These are phyloP conservation scores for Entrophospora sp. DNA, from an alignment of 192 early-diverging fungal species.

Conservation along the genomic window DNA sequence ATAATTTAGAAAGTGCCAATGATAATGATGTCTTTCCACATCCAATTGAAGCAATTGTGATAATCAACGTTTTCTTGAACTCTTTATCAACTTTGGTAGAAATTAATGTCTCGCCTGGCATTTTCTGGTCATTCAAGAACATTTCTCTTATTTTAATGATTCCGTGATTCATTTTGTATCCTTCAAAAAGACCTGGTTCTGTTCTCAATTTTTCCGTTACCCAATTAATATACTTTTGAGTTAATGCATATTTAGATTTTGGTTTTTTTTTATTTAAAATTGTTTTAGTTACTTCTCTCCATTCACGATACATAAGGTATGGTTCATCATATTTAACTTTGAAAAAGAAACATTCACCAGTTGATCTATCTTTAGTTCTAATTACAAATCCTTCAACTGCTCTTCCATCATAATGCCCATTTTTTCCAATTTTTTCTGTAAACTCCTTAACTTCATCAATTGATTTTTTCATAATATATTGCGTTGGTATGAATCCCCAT, in stretches of 20 bases:
- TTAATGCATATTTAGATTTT: constrained; percentile 35
- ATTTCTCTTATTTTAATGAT: constrained; percentile 72
- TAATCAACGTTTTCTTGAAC: constrained; percentile 36
- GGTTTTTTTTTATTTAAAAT: constrained; percentile 30
- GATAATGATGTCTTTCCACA: constrained; percentile 52
- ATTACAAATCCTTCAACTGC: constrained; percentile 92
- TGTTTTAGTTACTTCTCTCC: constrained; percentile 83
- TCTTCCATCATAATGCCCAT: constrained; percentile 55
- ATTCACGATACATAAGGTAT: constrained; percentile 92
- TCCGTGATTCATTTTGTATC: constrained; percentile 63
- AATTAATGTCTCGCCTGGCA: too few species aligned
- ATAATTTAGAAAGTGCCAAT: constrained; percentile 45
- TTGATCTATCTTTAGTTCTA: constrained; percentile 44
- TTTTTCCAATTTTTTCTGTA: constrained; percentile 53
- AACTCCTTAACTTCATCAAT: constrained; percentile 57
- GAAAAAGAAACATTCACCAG: constrained; percentile 56
- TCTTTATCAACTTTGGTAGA: too few species aligned
- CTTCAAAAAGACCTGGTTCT: constrained; percentile 57
- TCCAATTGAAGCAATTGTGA: constrained; percentile 75
- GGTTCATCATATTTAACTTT: constrained; percentile 96
- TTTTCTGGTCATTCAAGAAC: constrained; percentile 58
- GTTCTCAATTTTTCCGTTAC: constrained; percentile 46
- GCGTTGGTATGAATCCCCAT: constrained; percentile 65
- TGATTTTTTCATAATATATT: constrained; percentile 44
- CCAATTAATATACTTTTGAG: constrained; percentile 69